Conservation (phyloP, 2,329 filamentous ascomycete genomes). For the Ramichloridium luteum region DNA sequence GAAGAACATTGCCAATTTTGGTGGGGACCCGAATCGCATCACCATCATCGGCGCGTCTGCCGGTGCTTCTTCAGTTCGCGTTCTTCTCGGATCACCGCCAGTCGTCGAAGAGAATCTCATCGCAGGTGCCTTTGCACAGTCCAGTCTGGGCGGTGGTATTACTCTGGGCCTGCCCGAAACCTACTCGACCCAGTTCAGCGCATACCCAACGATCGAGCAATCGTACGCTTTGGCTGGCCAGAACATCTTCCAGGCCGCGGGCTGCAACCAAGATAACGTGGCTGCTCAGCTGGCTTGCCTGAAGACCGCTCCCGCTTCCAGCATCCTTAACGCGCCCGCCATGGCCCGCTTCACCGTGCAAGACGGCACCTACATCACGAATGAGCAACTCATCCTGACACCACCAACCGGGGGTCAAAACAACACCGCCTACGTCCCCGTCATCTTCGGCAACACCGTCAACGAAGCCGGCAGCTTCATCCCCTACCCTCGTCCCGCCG, state of each 20-base stretch:
- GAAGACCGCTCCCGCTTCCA: constrained; percentile 33
- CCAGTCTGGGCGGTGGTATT: constrained; percentile 45
- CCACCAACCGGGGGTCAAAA: constrained; percentile 26
- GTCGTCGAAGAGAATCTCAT: constrained; percentile 33
- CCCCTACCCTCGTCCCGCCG: constrained; percentile 33
- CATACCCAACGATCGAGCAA: constrained; percentile 45
- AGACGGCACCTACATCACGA: constrained; percentile 45
- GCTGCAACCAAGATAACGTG: constrained; percentile 38
- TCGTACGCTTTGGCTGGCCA: constrained; percentile 38
- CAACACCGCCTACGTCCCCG: constrained; percentile 37
- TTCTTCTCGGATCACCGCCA: constrained; percentile 40
- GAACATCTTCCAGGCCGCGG: constrained; percentile 39
- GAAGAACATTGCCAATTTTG: constrained; percentile 35
- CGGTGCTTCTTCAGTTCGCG: constrained; percentile 44
- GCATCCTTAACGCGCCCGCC: constrained; percentile 29
- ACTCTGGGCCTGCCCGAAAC: constrained; percentile 43
- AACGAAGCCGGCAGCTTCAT: constrained; percentile 47
- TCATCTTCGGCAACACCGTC: constrained; percentile 44
- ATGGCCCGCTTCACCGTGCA: constrained; percentile 44
- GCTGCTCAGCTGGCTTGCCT: constrained; percentile 43
- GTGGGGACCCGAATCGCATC: constrained; percentile 35
- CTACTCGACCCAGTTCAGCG: constrained; percentile 46
- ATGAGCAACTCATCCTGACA: constrained; percentile 35
- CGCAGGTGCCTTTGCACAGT: constrained; percentile 37
- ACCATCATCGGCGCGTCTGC: constrained; percentile 38